Base-by-base conservation (phyloP, 176 grass and related monocot genomes). In the Oryza australiensis region DNA sequence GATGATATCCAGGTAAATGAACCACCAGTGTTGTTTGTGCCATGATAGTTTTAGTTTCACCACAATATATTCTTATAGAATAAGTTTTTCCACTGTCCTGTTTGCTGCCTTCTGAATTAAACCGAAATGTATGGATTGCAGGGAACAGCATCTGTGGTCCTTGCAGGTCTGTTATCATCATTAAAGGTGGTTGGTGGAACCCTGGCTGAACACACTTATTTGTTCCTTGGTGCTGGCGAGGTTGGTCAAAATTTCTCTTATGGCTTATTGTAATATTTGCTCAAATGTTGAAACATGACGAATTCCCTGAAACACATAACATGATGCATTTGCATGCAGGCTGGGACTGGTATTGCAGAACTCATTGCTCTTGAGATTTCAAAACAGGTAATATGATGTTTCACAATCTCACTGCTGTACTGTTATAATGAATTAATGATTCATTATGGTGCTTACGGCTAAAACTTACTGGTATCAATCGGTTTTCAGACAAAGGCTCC, bases 211-310 rank as follows among this genome's bases (percentile, higher is more conserved):
- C 96, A 99, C 73, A 95, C 96, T 62, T 99, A 95, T 78, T 85
- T 99, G 84, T 99, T 99, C 85, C 93, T 99, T 90, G 97, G 97
- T 87, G 97, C 97, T 89, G 97, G 97, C 1, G 97, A 99, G 97
- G 97, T 99, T 81, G 83, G 65, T 86, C 11, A 82, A 72, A 57
- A 62, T 13, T 46, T 43, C 23, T 72, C 41, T 66, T 57, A n/a
- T 7, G 20, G 9, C 20, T 3, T 24, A 4, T 64, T 48, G 7
- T 37, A 38, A 11, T 34, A 30, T 65, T 73, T 34, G 6, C 51
- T 11, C 1, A 69, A 70, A 28, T 60, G 32, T 43, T 66, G 65
- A 35, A 77, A 48, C 65, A 22, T 69, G 20, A 57, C 79, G 55
- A 35, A 45, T 78, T 77, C 26, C 84, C 43, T 79, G 23, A 72